Evolutionary conservation across 2,329 filamentous ascomycete genomes (phyloP).

Genomic region (Parafenestella ontariensis): DNA sequence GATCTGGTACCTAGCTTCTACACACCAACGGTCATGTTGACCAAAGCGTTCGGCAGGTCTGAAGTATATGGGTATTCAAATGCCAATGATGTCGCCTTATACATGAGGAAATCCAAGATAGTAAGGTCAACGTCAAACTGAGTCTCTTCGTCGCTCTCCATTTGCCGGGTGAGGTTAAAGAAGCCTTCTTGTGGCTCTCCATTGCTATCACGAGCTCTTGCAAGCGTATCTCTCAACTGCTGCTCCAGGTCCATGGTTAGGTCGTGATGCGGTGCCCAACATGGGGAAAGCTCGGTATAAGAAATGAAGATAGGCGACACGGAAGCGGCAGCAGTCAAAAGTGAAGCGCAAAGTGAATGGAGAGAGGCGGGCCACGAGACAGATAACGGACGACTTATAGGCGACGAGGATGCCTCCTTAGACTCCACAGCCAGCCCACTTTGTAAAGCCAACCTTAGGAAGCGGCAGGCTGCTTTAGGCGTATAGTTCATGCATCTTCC

Average conservation of each 20-base stretch:
- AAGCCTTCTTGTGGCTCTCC: conserved; percentile 38
- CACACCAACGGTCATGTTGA: conserved; percentile 44
- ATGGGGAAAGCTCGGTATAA: conserved; percentile 14
- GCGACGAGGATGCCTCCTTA: conserved; percentile 5
- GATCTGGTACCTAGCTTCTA: conserved; percentile 3
- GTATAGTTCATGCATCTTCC: conserved; percentile 26
- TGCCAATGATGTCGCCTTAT: conserved; percentile 54
- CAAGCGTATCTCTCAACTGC: conserved; percentile 29
- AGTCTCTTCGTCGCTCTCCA: conserved; percentile 45
- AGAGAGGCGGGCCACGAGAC: conserved; percentile 8
- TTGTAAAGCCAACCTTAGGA: conserved; percentile 5
- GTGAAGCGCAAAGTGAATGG: conserved; percentile 6
- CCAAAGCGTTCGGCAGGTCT: conserved; percentile 40
- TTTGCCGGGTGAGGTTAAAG: conserved; percentile 38
- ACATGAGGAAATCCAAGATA: conserved; percentile 64
- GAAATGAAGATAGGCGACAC: conserved; percentile 6
- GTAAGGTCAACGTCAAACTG: conserved; percentile 60
- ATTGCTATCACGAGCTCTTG: conserved; percentile 16
- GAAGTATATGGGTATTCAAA: conserved; percentile 48
- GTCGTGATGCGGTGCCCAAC: conserved; percentile 23
- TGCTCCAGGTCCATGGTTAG: conserved; percentile 31
- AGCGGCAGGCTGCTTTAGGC: conserved; percentile 22
- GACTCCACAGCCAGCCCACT: not conserved
- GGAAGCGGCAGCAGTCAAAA: conserved; percentile 11
- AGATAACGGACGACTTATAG: conserved; percentile 12